Conservation (phyloP, 805 yeast genomes). For the Metschnikowia drakensbergensis region DNA sequence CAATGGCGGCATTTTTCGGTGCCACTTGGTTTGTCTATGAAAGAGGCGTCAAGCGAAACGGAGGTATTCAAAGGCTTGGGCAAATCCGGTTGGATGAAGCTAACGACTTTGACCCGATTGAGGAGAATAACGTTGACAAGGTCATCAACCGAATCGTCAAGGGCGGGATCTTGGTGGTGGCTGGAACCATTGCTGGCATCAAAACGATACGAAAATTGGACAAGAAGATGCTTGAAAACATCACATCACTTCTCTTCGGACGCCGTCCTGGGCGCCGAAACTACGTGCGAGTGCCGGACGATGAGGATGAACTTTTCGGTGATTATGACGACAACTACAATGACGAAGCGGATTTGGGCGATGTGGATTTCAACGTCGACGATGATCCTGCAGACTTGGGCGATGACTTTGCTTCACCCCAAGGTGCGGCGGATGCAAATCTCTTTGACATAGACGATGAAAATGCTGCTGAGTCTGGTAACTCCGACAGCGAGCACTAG, state of each 20-base stretch:
- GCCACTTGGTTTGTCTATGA: conserved; percentile 70
- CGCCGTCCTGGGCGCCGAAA: conserved; percentile 38
- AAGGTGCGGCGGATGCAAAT: conserved; percentile 21
- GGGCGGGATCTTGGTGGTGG: conserved; percentile 50
- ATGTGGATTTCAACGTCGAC: conserved; percentile 22
- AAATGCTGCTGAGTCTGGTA: conserved; percentile 6
- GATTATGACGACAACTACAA: conserved; percentile 39
- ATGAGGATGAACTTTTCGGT: conserved; percentile 41
- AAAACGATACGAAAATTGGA: conserved; percentile 35
- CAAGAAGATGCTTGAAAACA: conserved; percentile 28
- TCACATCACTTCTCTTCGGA: conserved; percentile 29
- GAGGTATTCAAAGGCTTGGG: conserved; percentile 74
- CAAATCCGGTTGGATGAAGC: conserved; percentile 78
- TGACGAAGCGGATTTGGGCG: conserved; percentile 29
- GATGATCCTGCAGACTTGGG: conserved; percentile 19
- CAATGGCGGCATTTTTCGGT: conserved; percentile 51
- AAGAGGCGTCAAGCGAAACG: conserved; percentile 74
- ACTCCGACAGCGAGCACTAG: conserved; percentile 2
- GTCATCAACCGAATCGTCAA: conserved; percentile 56
- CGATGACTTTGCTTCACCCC: conserved; percentile 10
- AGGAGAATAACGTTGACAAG: conserved; percentile 57
- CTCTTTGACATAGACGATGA: conserved; percentile 33
- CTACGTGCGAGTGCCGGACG: conserved; percentile 41
- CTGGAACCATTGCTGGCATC: conserved; percentile 35
- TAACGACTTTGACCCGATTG: conserved; percentile 54